Percentiles rank a stretch among this genome's conserved stretches.
Conservation (phyloP, 2,329 filamentous ascomycete genomes). For the Xylariaceae sp. region DNA sequence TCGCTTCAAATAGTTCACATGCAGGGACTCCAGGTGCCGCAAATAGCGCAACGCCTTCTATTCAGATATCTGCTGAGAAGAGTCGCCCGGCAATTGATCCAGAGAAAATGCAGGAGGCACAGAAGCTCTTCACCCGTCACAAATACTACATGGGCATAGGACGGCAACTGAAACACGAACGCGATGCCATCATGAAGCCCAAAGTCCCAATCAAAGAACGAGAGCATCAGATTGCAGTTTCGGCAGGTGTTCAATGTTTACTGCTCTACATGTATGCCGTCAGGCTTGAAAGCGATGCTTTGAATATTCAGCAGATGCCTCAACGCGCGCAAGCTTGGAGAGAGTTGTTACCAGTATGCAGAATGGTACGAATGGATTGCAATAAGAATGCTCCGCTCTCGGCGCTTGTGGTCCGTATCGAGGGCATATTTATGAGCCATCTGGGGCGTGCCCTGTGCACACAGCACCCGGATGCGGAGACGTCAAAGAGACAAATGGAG, state of each 20-base stretch:
- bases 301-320: conserved; percentile 41
- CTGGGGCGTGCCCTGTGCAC: conserved; percentile 24
- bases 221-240: conserved; percentile 26
- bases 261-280: conserved; percentile 49
- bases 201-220: conserved; percentile 18
- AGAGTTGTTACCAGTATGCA: conserved; percentile 24
- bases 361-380: conserved; percentile 25
- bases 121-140: conserved; percentile 35
- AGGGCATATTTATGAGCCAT: conserved; percentile 27
- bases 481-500: conserved; percentile 18
- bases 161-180: conserved; percentile 51
- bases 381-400: conserved; percentile 17
- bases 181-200: conserved; percentile 43
- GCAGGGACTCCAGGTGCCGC: conserved; percentile 48
- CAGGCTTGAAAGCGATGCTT: conserved; percentile 44
- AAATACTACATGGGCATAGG: conserved; percentile 39
- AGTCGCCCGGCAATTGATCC: conserved; percentile 32
- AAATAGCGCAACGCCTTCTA: conserved; percentile 39
- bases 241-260: conserved; percentile 29
- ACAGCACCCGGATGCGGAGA: conserved; percentile 20
- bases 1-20: conserved; percentile 50
- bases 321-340: conserved; percentile 34
- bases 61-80: conserved; percentile 29
- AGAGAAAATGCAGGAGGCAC: conserved; percentile 28
- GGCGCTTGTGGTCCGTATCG: conserved; percentile 28